Percentiles rank a stretch among this genome's conserved stretches.
Evolutionary conservation across 2,329 filamentous ascomycete species (phyloP).

Genomic region (Colletotrichum euphorbiae): DNA sequence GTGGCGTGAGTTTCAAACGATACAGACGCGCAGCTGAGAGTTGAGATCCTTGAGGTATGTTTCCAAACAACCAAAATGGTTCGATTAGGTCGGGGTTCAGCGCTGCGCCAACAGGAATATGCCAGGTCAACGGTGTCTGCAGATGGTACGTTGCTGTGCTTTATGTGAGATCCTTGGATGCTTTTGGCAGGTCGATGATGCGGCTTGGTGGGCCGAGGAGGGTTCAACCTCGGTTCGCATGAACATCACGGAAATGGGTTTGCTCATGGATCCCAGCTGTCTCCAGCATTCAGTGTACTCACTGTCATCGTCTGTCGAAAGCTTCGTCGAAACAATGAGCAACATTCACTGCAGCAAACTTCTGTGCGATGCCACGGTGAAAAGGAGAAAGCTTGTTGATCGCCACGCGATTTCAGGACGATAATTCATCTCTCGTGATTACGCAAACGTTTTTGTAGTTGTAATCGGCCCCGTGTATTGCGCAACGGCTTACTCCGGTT

Average conservation of each 20-base stretch:
- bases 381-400: background rate
- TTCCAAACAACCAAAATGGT: background rate
- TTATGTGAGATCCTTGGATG: constrained; percentile 17
- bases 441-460: too few relatives aligned
- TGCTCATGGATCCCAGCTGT: background rate
- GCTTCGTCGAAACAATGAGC: background rate
- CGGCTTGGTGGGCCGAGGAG: background rate
- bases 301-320: background rate
- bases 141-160: constrained; percentile 26
- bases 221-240: constrained; percentile 29
- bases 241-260: constrained; percentile 1
- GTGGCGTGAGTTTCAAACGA: constrained; percentile 2
- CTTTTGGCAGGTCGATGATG: constrained; percentile 28
- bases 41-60: background rate
- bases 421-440: too few relatives aligned
- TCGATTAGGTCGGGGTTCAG: background rate
- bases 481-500: background rate
- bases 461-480: background rate
- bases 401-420: background rate
- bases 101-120: constrained; percentile 13
- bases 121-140: constrained; percentile 4
- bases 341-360: background rate
- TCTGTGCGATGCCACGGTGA: background rate
- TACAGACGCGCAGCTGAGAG: constrained; percentile 5
- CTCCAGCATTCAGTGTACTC: background rate